Percentiles rank a stretch among this genome's conserved stretches.
Evolutionary conservation across 1,284 basidiomycete genomes (phyloP).

Genomic region (Cutaneotrichosporon sp.): DNA sequence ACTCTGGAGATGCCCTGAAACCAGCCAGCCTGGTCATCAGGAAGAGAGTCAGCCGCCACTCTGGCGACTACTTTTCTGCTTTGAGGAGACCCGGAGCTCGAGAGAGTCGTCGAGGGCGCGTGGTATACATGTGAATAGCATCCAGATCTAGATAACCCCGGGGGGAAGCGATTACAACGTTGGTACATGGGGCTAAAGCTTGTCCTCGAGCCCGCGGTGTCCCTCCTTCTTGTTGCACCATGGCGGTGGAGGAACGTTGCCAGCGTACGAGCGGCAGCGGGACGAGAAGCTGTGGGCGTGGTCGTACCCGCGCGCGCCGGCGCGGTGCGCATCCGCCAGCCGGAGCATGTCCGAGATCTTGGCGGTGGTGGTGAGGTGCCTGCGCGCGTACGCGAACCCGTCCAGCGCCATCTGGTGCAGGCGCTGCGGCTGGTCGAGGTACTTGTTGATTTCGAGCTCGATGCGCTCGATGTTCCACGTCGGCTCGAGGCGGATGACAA

Average conservation of each 20-base stretch:
- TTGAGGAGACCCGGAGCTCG: too few species aligned
- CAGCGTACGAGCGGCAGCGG: constrained; percentile 48
- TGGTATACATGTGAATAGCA: too few species aligned
- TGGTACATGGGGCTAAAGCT: not conserved
- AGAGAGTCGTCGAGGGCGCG: too few species aligned
- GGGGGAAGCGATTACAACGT: constrained; percentile 2
- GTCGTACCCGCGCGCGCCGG: constrained; percentile 46
- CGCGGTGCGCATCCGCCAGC: constrained; percentile 43
- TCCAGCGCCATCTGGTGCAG: constrained; percentile 49
- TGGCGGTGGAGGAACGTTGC: constrained; percentile 30
- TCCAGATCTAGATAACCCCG: too few species aligned
- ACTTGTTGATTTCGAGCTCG: constrained; percentile 34
- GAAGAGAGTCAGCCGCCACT: too few species aligned
- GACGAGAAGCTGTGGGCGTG: constrained; percentile 45
- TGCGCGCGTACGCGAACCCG: constrained; percentile 47
- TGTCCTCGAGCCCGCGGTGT: constrained; percentile 18
- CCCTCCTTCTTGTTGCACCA: constrained; percentile 15
- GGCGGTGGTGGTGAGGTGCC: constrained; percentile 45
- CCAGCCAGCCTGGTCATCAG: too few species aligned
- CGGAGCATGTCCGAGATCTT: constrained; percentile 44
- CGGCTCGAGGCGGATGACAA: constrained; percentile 45
- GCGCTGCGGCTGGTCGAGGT: constrained; percentile 39
- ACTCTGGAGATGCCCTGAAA: too few species aligned
- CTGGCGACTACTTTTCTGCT: too few species aligned
- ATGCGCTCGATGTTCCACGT: constrained; percentile 47